Evolutionary conservation across 169 alveolate genomes (phyloP), one percentile per base, ranked within the genome.

Genomic region (Plasmodium ovale): DNA sequence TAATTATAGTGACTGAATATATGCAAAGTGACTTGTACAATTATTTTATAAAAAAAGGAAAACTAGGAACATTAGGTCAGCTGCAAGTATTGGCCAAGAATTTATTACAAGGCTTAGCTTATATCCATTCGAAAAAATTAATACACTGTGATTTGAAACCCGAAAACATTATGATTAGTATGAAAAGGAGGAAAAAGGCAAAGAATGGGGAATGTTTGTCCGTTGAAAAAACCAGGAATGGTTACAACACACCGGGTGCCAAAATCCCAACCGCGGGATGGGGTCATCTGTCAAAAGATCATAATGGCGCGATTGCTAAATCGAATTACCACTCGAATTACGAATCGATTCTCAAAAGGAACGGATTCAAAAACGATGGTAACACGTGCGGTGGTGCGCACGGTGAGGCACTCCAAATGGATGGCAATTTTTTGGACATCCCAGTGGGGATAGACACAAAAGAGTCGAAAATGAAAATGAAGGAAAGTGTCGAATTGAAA

Each of bases 121-220:
- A 97, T 92, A 94, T 97, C 91, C 99, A 98, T 92, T 87, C 96
- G 5, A 97, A 94, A 74, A 96, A 97, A 68, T 96, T 98, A 51
- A 94, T 97, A 51, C 99, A 98, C 92, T 91, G 99, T 65, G 99
- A 98, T 95, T 92, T 98, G 84, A 98, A 98, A 72, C 99, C 99
- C 27, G 99, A 98, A 72, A 98, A 98, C 94, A 94, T 98, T 58
- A 85, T 85, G 91, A 85, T 85, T 12, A 85, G 54, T 71, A 85
- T 85, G 87, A 85, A 68, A 35, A 67, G 47, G 51, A 44, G 53
- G 19, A 85, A 85, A 51, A 67, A 33, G 42, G 42, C 14, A 21
- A 5, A 16, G 31, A 35, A 31, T 71, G 27, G 23, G 1, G 33
- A 47, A 25, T 6, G 42, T 59, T 14, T 27, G 16, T 4, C 23